Conservation (phyloP, 2,329 filamentous ascomycete genomes). For the Cordyceps fumosorosea region DNA sequence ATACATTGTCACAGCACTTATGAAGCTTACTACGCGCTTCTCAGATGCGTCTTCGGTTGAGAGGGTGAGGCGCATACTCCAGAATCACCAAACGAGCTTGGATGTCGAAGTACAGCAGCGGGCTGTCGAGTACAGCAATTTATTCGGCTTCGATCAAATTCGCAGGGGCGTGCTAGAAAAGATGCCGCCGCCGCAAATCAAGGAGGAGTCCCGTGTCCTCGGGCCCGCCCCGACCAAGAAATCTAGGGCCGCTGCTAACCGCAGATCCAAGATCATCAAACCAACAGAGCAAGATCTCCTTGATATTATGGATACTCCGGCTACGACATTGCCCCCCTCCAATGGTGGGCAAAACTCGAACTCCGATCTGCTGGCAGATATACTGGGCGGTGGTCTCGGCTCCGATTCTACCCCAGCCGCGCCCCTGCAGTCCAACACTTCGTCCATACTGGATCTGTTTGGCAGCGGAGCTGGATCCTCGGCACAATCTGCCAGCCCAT, state of each 20-base stretch:
- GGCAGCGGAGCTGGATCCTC: constrained; percentile 36
- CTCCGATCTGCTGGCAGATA: constrained; percentile 83
- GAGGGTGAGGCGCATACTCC: constrained; percentile 71
- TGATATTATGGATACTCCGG: constrained; percentile 79
- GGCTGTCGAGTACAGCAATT: constrained; percentile 88
- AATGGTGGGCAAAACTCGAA: constrained; percentile 58
- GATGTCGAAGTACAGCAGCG: constrained; percentile 95
- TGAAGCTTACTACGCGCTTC: constrained; percentile 90
- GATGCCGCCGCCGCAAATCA: constrained; percentile 96
- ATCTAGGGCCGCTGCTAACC: constrained; percentile 62
- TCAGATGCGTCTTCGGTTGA: constrained; percentile 80
- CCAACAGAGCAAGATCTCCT: constrained; percentile 87
- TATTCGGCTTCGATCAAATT: constrained; percentile 87
- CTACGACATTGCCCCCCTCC: constrained; percentile 41
- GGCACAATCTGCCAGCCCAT: constrained; percentile 29
- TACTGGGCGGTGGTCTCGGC: constrained; percentile 68
- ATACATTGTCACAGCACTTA: constrained; percentile 90
- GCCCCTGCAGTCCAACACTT: constrained; percentile 49
- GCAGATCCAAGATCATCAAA: constrained; percentile 71
- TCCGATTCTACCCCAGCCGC: constrained; percentile 30
- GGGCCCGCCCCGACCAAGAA: constrained; percentile 66
- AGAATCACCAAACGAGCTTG: constrained; percentile 73
- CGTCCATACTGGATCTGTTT: constrained; percentile 90
- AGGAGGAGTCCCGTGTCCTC: constrained; percentile 86
- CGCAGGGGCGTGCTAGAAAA: constrained; percentile 87